Conservation (phyloP, 495 filamentous ascomycete genomes). For the Collariella sp. region DNA sequence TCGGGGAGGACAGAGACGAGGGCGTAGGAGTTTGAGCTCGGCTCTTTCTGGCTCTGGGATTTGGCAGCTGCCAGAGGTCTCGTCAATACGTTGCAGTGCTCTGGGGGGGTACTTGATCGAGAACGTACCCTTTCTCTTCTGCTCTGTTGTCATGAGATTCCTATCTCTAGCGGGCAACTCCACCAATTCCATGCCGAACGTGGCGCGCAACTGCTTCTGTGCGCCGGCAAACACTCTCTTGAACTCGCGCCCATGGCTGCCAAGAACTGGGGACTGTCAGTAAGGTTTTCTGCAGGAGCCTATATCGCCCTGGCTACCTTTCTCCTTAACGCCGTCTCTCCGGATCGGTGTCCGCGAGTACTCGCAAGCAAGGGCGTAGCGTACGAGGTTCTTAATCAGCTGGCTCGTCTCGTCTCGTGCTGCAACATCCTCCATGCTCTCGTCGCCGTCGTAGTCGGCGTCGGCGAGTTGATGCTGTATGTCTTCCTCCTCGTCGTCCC, state of each 20-base stretch:
- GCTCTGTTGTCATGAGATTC: slow-evolving; percentile 69
- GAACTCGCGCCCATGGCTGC: slow-evolving; percentile 50
- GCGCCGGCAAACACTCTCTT: slow-evolving; percentile 59
- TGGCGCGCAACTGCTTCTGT: slow-evolving; percentile 52
- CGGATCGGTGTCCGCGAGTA: slow-evolving; percentile 72
- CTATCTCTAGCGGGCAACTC: slow-evolving; percentile 78
- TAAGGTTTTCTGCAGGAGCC: not conserved
- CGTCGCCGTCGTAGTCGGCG: slow-evolving; percentile 30
- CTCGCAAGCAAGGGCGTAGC: slow-evolving; percentile 83
- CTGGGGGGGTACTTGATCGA: not conserved
- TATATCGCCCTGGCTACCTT: slow-evolving; percentile 36
- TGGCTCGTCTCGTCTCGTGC: slow-evolving; percentile 38
- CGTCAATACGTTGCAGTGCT: not conserved
- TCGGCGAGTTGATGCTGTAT: slow-evolving; percentile 9
- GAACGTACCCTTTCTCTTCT: slow-evolving; percentile 48
- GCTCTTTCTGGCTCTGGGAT: slow-evolving; percentile 32
- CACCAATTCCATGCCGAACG: slow-evolving; percentile 80
- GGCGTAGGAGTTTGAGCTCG: slow-evolving; percentile 63
- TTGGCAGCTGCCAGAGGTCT: slow-evolving; percentile 30
- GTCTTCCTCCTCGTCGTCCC: slow-evolving; percentile 23
- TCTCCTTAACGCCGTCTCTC: slow-evolving; percentile 68
- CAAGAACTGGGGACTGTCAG: slow-evolving; percentile 38
- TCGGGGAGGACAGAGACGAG: slow-evolving; percentile 61
- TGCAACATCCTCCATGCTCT: slow-evolving; percentile 30
- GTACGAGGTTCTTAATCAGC: slow-evolving; percentile 80